phyloP scores from a whole-genome alignment of 805 yeast genomes.

The Blastobotrys robertii region DNA sequence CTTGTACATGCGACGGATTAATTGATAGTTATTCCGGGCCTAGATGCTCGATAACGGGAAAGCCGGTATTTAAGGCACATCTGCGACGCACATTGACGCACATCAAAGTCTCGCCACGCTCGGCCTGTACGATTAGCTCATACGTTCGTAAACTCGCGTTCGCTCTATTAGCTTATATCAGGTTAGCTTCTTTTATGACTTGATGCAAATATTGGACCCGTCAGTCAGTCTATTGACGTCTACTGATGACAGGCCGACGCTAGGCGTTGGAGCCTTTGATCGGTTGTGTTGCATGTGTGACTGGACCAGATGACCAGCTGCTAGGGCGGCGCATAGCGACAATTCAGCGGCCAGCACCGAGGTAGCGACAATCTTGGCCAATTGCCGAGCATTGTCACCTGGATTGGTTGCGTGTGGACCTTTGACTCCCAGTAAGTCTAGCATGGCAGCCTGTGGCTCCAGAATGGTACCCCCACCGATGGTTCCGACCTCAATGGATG shows the following conservation, averaged over 20 bases:
- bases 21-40: no score
- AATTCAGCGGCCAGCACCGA: slow-evolving; percentile 95
- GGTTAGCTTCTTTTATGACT: slow-evolving; percentile 20
- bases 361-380: slow-evolving; percentile 87
- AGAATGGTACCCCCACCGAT: slow-evolving; percentile 98
- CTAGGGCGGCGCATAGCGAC: slow-evolving; percentile 89
- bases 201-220: slow-evolving; percentile 69
- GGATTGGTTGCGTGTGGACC: slow-evolving; percentile 94
- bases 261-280: slow-evolving; percentile 39
- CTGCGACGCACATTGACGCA: neutral
- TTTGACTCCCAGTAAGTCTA: slow-evolving; percentile 84
- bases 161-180: neutral
- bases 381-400: slow-evolving; percentile 88
- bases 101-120: neutral
- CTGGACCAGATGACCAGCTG: slow-evolving; percentile 97
- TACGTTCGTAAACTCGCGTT: no score
- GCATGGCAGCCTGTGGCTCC: slow-evolving; percentile 95
- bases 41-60: no score
- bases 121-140: no score
- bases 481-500: slow-evolving; percentile 97
- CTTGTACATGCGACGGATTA: no score
- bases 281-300: slow-evolving; percentile 96
- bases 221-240: slow-evolving; percentile 47
- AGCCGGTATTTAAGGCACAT: neutral
- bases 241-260: slow-evolving; percentile 22